Base-by-base conservation (phyloP, 1,284 basidiomycete genomes). In the Ustilago trichophora region DNA sequence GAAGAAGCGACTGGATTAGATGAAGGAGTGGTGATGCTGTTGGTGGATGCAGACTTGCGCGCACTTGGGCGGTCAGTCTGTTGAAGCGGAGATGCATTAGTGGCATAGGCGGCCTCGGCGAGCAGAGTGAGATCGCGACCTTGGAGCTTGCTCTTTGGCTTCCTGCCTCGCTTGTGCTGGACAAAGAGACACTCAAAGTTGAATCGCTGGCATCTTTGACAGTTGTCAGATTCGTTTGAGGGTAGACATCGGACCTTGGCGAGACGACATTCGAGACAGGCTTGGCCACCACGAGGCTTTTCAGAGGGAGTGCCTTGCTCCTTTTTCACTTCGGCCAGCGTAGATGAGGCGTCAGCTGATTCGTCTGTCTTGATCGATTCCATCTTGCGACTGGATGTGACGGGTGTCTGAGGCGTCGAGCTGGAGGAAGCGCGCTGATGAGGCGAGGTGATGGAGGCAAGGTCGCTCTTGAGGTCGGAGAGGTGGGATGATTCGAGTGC, bases 111-210 rank as follows among this genome's bases (percentile, higher is more conserved):
- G 19, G 66, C 66, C 37, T 69, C 66, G 5, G 66, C 66, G 2
- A 69, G 47, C 18, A 69, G 45, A 16, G 66, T 63, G 18, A 69
- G 51, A 24, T 69, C 66, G 37, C 66, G 50, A 34, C 66, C 66
- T 29, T 70, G 66, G 4, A 70, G 55, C 50, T 62, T 65, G 41
- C 67, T 70, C 35, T 70, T 70, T n/a, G 67, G 57, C 44, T 70
- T 70, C 16, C 67, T 35, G 9, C 67, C 67, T 5, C 67, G 56
- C 34, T 62, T 65, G 57, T 70, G 67, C 42, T 70, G 60, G 15
- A 70, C 62, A 22, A 65, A 70, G 18, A 70, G 49, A n/a, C 67
- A 70, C 11, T 70, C 67, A 22, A 70, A 70, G 32, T 47, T 59
- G 57, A 70, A 70, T 4, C 58, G 48, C n/a, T 54, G 57, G 21